Conservation (phyloP, 1,284 basidiomycete species). For the Apiotrichum akiyoshidainum region DNA sequence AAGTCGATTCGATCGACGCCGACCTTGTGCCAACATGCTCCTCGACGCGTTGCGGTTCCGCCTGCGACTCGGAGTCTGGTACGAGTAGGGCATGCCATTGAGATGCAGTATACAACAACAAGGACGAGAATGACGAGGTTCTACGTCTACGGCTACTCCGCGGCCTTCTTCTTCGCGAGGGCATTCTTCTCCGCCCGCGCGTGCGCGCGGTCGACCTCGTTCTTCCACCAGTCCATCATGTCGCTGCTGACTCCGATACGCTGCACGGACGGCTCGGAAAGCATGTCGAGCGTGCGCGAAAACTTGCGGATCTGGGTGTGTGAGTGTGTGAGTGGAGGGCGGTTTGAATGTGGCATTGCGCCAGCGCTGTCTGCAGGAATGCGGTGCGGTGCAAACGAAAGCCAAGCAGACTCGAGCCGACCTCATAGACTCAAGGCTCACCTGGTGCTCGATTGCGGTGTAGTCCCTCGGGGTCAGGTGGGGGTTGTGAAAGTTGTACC, state of each 20-base stretch:
- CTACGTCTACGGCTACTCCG: neutral
- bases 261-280: constrained; percentile 39
- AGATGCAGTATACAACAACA: constrained; percentile 12
- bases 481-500: constrained; percentile 50
- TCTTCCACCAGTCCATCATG: constrained; percentile 49
- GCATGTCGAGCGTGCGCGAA: constrained; percentile 46
- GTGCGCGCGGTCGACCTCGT: constrained; percentile 26
- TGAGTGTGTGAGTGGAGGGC: too few species aligned
- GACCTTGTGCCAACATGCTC: too few species aligned
- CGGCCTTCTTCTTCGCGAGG: constrained; percentile 4
- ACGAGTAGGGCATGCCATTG: constrained; percentile 5
- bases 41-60: too few species aligned
- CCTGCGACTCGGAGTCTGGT: too few species aligned
- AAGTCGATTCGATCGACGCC: too few species aligned
- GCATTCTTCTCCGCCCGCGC: constrained; percentile 16
- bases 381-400: too few species aligned
- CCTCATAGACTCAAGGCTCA: constrained; percentile 17
- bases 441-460: constrained; percentile 51
- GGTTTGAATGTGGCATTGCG: too few species aligned
- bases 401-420: too few species aligned
- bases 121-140: neutral
- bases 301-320: constrained; percentile 44
- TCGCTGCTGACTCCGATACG: constrained; percentile 40
- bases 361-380: too few species aligned
- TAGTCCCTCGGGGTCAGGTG: constrained; percentile 44